Percentiles rank a stretch among this genome's conserved stretches.
phyloP scores from a whole-genome alignment of 257 asterid species.

The Primulina tabacum region DNA sequence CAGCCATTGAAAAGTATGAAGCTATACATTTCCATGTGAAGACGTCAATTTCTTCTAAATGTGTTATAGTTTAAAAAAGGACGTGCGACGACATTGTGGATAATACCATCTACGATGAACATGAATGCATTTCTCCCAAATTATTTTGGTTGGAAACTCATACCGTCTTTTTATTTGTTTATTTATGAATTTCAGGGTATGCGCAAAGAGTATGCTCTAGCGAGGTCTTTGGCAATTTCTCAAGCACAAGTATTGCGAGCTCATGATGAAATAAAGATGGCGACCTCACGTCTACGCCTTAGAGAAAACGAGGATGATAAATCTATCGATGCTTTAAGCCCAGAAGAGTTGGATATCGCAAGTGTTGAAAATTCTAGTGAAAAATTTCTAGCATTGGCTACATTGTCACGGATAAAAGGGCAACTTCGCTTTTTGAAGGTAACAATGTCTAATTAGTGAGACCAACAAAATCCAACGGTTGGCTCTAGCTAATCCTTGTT shows the following conservation, averaged over 20 bases:
- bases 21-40: conserved; percentile 3
- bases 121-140: conserved; percentile 1
- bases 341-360: conserved; percentile 79
- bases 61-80: neutral
- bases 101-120: conserved; percentile 17
- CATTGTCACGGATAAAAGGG: conserved; percentile 74
- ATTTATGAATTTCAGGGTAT: conserved; percentile 50
- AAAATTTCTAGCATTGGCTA: conserved; percentile 70
- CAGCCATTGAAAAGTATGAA: conserved; percentile 19
- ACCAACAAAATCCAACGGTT: too few species aligned
- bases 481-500: too few species aligned
- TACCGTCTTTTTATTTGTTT: conserved; percentile 9
- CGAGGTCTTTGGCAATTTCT: conserved; percentile 74
- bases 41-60: conserved; percentile 7
- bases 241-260: conserved; percentile 96
- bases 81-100: neutral
- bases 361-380: conserved; percentile 81
- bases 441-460: neutral
- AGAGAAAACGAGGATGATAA: conserved; percentile 73
- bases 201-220: conserved; percentile 91
- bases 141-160: neutral
- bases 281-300: conserved; percentile 82
- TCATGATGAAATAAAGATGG: conserved; percentile 94
- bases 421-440: conserved; percentile 98
- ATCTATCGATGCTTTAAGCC: conserved; percentile 73